phyloP scores from a whole-genome alignment of 2,329 filamentous ascomycete species.

The Colletotrichum aenigma region DNA sequence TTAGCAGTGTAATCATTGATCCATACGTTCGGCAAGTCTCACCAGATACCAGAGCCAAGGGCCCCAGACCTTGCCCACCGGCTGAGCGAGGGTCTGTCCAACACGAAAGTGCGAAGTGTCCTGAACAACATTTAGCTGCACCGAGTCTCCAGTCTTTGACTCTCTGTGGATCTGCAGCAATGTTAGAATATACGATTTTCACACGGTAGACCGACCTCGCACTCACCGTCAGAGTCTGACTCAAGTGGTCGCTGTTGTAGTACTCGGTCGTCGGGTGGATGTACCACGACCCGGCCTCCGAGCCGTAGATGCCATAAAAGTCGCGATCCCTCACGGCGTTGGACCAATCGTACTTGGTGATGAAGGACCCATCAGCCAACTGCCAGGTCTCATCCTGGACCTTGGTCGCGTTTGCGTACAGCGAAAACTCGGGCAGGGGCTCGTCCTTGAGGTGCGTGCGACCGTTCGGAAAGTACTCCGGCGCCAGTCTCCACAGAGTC shows the following conservation, averaged over 20 bases:
- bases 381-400: constrained; percentile 22
- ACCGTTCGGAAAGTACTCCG: constrained; percentile 12
- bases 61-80: constrained; percentile 13
- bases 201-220: too few relatives aligned
- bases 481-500: constrained; percentile 13
- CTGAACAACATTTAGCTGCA: constrained; percentile 17
- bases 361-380: constrained; percentile 11
- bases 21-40: not conserved
- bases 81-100: constrained; percentile 5
- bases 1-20: not conserved
- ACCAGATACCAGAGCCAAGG: constrained; percentile 22
- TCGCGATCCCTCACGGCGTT: constrained; percentile 20
- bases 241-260: constrained; percentile 15
- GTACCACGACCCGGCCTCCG: constrained; percentile 14
- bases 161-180: constrained; percentile 6
- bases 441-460: constrained; percentile 17
- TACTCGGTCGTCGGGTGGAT: constrained; percentile 17
- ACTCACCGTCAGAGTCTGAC: constrained; percentile 16
- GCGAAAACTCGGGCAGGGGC: constrained; percentile 16
- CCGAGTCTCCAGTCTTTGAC: constrained; percentile 18
- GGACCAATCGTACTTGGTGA: constrained; percentile 21
- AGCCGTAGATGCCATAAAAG: constrained; percentile 17
- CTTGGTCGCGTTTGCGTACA: constrained; percentile 16
- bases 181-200: not conserved
- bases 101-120: constrained; percentile 20